Conservation (phyloP, 371 early-diverging fungal species). For the Mucor circinelloides region DNA sequence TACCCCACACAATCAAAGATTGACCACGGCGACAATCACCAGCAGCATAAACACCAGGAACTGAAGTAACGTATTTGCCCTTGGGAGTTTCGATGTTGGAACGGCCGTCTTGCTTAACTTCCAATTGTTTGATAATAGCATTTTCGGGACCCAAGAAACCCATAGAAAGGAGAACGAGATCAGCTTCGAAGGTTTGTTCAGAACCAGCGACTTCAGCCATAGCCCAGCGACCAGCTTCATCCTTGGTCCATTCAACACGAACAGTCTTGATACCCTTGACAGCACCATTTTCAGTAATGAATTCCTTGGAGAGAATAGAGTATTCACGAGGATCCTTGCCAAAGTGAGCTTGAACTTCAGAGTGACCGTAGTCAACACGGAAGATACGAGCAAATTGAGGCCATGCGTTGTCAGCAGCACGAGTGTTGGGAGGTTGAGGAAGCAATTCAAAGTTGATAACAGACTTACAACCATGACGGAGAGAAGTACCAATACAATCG, state of each 20-base stretch:
- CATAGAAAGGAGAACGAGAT: conserved; percentile 92
- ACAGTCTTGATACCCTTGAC: conserved; percentile 93
- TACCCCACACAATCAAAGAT: conserved; percentile 95
- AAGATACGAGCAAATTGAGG: conserved; percentile 93
- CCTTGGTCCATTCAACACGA: conserved; percentile 92
- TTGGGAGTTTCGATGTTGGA: conserved; percentile 83
- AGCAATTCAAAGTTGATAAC: conserved; percentile 96
- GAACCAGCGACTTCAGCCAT: conserved; percentile 88
- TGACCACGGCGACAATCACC: conserved; percentile 97
- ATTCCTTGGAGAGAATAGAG: conserved; percentile 91
- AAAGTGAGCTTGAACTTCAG: conserved; percentile 84
- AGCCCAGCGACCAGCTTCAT: conserved; percentile 76
- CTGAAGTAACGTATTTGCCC: conserved; percentile 76
- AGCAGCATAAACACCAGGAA: conserved; percentile 88
- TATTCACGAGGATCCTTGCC: conserved; percentile 95
- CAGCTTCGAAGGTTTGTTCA: conserved; percentile 85
- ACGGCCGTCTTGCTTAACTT: conserved; percentile 73
- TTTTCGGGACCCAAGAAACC: conserved; percentile 97
- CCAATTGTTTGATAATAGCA: conserved; percentile 75
- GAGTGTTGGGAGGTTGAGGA: conserved; percentile 83
- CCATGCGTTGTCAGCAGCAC: conserved; percentile 95
- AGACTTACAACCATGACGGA: conserved; percentile 90
- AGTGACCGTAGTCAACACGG: conserved; percentile 96
- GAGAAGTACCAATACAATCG: conserved; percentile 94
- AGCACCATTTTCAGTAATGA: conserved; percentile 83